A percentile compares a stretch with the other conserved stretches of the same genome.
Evolutionary conservation across 768 basidiomycete genomes (phyloP).

Genomic region (Russula foetens): DNA sequence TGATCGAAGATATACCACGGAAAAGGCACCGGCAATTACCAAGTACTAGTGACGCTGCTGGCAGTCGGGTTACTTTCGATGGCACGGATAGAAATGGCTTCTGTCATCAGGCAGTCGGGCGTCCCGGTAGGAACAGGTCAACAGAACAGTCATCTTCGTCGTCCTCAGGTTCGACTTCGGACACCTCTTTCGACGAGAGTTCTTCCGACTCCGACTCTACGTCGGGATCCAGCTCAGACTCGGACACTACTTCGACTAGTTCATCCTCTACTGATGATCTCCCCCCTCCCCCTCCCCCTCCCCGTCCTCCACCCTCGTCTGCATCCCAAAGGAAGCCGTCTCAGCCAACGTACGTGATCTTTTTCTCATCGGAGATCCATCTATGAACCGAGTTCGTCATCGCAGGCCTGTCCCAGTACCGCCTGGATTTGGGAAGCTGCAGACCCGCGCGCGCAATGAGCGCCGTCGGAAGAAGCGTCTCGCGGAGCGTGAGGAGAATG

Average conservation of each 20-base stretch:
- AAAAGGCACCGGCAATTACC: constrained; percentile 3
- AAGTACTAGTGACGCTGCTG: not conserved
- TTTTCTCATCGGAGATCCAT: too few relatives aligned
- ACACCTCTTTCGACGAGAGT: constrained; percentile 17
- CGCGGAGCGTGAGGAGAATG: constrained; percentile 24
- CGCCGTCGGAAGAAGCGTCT: constrained; percentile 43
- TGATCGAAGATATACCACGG: not conserved
- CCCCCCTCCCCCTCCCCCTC: not conserved
- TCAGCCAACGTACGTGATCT: constrained; percentile 3
- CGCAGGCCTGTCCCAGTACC: constrained; percentile 32
- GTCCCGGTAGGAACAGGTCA: not conserved
- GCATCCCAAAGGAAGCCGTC: not conserved
- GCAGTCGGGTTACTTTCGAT: not conserved
- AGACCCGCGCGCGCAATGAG: constrained; percentile 50
- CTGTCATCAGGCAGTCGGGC: not conserved
- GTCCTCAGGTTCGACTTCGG: not conserved
- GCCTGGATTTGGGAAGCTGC: constrained; percentile 50
- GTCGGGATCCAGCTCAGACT: constrained; percentile 22
- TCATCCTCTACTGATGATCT: constrained; percentile 18
- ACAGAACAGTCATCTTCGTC: not conserved
- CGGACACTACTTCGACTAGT: constrained; percentile 22
- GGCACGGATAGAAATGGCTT: not conserved
- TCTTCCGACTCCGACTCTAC: constrained; percentile 22
- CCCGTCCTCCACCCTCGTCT: not conserved
- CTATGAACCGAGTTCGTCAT: constrained; percentile 5